Conservation (phyloP, 2,329 filamentous ascomycete species). For the Metarhizium brunneum region DNA sequence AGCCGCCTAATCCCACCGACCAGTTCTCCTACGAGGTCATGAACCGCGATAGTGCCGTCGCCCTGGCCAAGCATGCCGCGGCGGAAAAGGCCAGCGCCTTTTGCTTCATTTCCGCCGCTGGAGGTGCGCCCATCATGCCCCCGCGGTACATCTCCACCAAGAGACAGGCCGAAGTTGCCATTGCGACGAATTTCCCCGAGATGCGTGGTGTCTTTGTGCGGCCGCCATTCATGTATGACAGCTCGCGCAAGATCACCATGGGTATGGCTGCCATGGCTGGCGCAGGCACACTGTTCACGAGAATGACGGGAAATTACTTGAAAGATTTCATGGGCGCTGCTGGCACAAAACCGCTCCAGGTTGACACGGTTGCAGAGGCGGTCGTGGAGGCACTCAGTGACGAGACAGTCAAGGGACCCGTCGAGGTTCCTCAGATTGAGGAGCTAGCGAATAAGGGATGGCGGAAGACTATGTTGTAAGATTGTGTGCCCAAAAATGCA, state of each 20-base stretch:
- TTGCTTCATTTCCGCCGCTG: constrained; percentile 82
- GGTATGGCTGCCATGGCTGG: constrained; percentile 73
- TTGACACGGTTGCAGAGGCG: constrained; percentile 78
- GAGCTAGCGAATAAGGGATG: constrained; percentile 71
- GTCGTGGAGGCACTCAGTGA: constrained; percentile 81
- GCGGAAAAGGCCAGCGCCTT: constrained; percentile 59
- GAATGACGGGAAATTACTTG: constrained; percentile 64
- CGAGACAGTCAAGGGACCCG: constrained; percentile 59
- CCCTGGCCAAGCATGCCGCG: constrained; percentile 68
- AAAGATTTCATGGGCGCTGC: constrained; percentile 71
- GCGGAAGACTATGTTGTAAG: constrained; percentile 81
- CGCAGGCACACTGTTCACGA: constrained; percentile 68
- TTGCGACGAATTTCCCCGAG: constrained; percentile 60
- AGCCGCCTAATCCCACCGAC: constrained; percentile 56
- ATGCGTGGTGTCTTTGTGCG: constrained; percentile 78
- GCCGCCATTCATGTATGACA: constrained; percentile 84
- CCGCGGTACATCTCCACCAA: constrained; percentile 84
- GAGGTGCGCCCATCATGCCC: constrained; percentile 76
- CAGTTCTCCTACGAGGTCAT: constrained; percentile 94
- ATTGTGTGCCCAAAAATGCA: constrained; percentile 6
- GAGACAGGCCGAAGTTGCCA: constrained; percentile 74
- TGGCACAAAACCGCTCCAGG: constrained; percentile 78
- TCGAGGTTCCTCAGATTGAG: constrained; percentile 75
- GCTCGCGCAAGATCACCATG: constrained; percentile 69
- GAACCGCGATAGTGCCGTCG: constrained; percentile 85